These are phyloP conservation scores for Aspergillus sclerotialis DNA, from an alignment of 2,329 filamentous ascomycete genomes.

Conservation along the genomic window DNA sequence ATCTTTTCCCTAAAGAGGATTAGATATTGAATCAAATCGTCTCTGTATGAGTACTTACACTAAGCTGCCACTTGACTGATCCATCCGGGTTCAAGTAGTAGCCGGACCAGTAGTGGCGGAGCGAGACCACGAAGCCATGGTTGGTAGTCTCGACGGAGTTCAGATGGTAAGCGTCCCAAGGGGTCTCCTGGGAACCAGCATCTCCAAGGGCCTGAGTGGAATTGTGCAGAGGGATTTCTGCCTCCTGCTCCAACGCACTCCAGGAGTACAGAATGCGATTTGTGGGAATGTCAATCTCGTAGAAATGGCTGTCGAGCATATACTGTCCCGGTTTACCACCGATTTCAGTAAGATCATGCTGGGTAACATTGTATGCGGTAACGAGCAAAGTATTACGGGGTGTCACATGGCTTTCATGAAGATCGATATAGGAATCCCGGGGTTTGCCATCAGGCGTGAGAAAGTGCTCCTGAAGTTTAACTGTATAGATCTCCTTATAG, in stretches of 20 bases:
- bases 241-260: slow-evolving; percentile 27
- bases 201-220: slow-evolving; percentile 18
- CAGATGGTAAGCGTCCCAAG: slow-evolving; percentile 32
- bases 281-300: slow-evolving; percentile 28
- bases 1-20: slow-evolving; percentile 13
- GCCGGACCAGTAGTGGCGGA: slow-evolving; percentile 29
- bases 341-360: slow-evolving; percentile 22
- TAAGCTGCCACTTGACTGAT: slow-evolving; percentile 20
- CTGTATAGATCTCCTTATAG: slow-evolving; percentile 26
- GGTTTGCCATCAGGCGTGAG: slow-evolving; percentile 13
- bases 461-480: slow-evolving; percentile 20
- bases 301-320: slow-evolving; percentile 27
- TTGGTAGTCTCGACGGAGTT: slow-evolving; percentile 25
- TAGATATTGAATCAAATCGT: neutral
- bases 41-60: slow-evolving; percentile 8
- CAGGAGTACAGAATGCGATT: slow-evolving; percentile 26
- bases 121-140: slow-evolving; percentile 29
- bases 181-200: slow-evolving; percentile 13
- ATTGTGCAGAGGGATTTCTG: slow-evolving; percentile 19
- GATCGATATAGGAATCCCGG: slow-evolving; percentile 25
- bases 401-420: slow-evolving; percentile 30
- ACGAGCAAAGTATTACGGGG: slow-evolving; percentile 26
- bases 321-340: slow-evolving; percentile 24
- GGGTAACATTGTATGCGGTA: slow-evolving; percentile 29
- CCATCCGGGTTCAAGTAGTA: slow-evolving; percentile 25